A percentile compares a stretch with the other conserved stretches of the same genome.
Conservation (phyloP, 2,329 filamentous ascomycete species). For the Calonectria honghensis region DNA sequence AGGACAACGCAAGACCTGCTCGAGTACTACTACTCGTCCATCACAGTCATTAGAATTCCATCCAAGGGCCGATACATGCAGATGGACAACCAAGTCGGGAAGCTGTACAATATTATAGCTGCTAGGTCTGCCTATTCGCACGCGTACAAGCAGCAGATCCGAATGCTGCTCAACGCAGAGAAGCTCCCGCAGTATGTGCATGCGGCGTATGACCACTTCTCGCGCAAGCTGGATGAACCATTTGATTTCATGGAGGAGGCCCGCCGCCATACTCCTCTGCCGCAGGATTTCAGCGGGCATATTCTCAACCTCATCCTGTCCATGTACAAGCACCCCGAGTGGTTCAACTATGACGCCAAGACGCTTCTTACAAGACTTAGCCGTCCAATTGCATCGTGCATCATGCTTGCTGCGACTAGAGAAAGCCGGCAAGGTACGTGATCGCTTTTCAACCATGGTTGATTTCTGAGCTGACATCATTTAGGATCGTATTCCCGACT, state of each 20-base stretch:
- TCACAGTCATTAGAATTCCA: conserved; percentile 28
- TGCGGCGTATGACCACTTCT: conserved; percentile 32
- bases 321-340: conserved; percentile 2
- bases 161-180: conserved; percentile 31
- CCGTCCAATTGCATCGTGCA: conserved; percentile 18
- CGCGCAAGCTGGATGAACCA: conserved; percentile 8
- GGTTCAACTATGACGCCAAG: neutral
- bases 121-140: conserved; percentile 14
- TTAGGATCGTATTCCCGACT: conserved; percentile 21
- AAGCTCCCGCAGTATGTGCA: conserved; percentile 27
- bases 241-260: conserved; percentile 32
- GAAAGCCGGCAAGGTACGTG: conserved; percentile 10
- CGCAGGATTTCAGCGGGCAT: conserved; percentile 29
- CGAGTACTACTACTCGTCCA: conserved; percentile 32
- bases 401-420: conserved; percentile 25
- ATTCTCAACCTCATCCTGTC: conserved; percentile 33
- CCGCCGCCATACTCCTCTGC: conserved; percentile 18
- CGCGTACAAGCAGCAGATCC: conserved; percentile 23
- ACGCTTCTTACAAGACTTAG: neutral
- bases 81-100: conserved; percentile 30
- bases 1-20: conserved; percentile 30
- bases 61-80: conserved; percentile 33
- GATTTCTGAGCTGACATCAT: neutral
- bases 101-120: conserved; percentile 21
- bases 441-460: neutral